phyloP scores from a whole-genome alignment of 1,139 yeast genomes.

The Sugiyamaella novakii region DNA sequence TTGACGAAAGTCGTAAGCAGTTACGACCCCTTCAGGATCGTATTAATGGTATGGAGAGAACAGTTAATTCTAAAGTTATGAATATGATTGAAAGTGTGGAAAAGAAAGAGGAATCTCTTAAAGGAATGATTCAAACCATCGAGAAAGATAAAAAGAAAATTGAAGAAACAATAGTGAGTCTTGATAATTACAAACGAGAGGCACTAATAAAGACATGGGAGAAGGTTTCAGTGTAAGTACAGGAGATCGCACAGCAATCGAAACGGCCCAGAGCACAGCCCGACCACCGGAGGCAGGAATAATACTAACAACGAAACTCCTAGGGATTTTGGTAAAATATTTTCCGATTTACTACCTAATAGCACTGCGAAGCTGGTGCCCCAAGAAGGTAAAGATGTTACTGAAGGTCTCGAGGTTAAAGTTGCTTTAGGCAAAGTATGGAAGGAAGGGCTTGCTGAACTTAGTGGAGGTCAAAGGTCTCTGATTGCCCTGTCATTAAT shows the following conservation, averaged over 20 bases:
- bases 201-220: conserved; percentile 83
- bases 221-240: conserved; percentile 53
- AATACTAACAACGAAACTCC: background rate
- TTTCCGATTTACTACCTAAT: conserved; percentile 85
- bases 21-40: conserved; percentile 60
- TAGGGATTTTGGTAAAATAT: conserved; percentile 85
- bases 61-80: conserved; percentile 87
- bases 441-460: conserved; percentile 94
- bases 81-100: conserved; percentile 93
- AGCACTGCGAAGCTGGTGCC: conserved; percentile 90
- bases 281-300: background rate
- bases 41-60: conserved; percentile 72
- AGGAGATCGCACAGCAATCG: too few relatives aligned
- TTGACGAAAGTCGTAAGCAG: conserved; percentile 63
- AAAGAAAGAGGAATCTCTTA: conserved; percentile 77
- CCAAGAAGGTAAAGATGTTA: conserved; percentile 74
- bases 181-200: conserved; percentile 83
- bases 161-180: conserved; percentile 80
- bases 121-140: conserved; percentile 80
- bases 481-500: conserved; percentile 88
- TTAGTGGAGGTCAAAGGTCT: conserved; percentile 97
- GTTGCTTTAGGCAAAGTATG: conserved; percentile 90
- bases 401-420: conserved; percentile 88
- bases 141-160: conserved; percentile 90
- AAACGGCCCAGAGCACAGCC: too few relatives aligned